Base-by-base conservation (phyloP, 805 yeast genomes). In the Saccharomycopsis oosterbeekiorum region DNA sequence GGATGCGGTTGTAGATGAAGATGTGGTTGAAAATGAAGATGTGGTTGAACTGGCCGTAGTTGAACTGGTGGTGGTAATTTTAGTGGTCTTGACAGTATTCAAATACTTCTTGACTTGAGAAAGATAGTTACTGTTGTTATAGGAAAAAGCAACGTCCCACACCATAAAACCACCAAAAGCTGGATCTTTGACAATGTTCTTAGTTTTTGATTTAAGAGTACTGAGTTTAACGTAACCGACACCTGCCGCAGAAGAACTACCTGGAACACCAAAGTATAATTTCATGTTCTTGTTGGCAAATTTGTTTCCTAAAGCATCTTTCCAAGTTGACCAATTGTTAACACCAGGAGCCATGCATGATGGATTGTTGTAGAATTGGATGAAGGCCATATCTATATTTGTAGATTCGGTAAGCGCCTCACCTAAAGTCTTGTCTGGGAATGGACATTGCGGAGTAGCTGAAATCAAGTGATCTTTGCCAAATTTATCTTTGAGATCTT, bases 371-470 rank as follows among this genome's bases (percentile, higher is more conserved):
- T 90, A 90, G 75, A 91, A 91, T 75, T 89, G 97, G 65, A 91
- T 80, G 70, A 88, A 89, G 4, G 89, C 88, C 71, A 84, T 89
- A 73, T 91, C 97, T 67, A 91, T 77, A 43, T 81, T 77, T 36
- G 57, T 17, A 9, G 88, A 83, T 42, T 76, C 76, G 40, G 78
- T 78, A 67, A 88, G 73, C 58, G 81, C 78, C 61, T 82, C 79
- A 72, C 88, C 88, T 21, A 85, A 76, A 55, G 73, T 78, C 56
- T 82, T 85, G 74, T 91, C 97, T 24, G 96, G 97, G 71, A 84
- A 86, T 26, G 83, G 85, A 76, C 97, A 91, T 75, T 90, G 97
- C 21, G 97, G 97, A 65, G 97, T 93, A 67, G 96, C 96, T 59
- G 94, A 84, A 56, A 91, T 75, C 70, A 85, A 88, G 75, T 85